Base-by-base conservation (phyloP, 164 flowering plant species). In the Tinospora cordifolia region DNA sequence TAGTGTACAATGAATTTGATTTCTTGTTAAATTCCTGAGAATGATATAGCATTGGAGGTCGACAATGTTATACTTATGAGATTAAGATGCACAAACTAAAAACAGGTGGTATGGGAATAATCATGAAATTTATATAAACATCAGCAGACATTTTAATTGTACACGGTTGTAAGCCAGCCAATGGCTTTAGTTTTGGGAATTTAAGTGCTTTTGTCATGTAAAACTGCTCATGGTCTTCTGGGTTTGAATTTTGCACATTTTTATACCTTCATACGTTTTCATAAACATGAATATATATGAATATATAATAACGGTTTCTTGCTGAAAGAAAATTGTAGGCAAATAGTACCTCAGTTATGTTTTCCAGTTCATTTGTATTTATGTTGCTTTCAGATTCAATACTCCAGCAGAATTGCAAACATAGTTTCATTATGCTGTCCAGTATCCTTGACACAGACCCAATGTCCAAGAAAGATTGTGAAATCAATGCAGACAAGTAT, bases 391-490 rank as follows among this genome's bases (percentile, higher is more conserved):
- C 97, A 75, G 81, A 84, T 79, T 95, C 98, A 63, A 90, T 83
- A 74, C 74, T 88, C 97, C 97, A 90, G 84, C 98, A 95, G 80
- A 90, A 92, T 76, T 91, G 98, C 71, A 88, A 79, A 81, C 99
- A 95, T 27, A 92, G 91, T 74, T 87, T 90, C 98, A 92, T 95
- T 71, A 95, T 90, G 70, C 98, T 78, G 75, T 92, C 99, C 72
- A 95, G 79, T 79, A 92, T 95, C 79, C 96, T 88, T 39, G 98
- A 90, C 15, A 95, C 92, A 70, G 98, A 90, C 39, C 99, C 99
- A 77, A 95, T 88, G 79, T 95, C 98, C 86, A 95, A 74, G 85
- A 94, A 95, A 63, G 97, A 90, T 80, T 95, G 99, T 44, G 99
- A 95, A 72, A 92, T 91, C 77, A 95, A 79, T 64, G 99, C 99